phyloP scores from a whole-genome alignment of 495 filamentous ascomycete species.

The Hypoxylon fragiforme region DNA sequence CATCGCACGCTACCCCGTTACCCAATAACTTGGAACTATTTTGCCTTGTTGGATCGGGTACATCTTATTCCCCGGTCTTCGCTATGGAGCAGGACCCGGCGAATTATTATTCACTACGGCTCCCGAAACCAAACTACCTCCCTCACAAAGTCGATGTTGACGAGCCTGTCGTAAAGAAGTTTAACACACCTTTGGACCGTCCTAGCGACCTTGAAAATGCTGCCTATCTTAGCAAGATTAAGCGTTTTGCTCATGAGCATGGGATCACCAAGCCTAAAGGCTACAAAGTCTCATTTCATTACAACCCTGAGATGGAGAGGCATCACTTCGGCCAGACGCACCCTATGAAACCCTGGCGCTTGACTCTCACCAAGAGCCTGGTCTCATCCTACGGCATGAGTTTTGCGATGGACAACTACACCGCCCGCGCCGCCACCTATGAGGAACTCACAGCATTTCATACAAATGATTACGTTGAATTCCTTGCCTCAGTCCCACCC shows the following conservation, averaged over 20 bases:
- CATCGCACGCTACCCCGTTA: no score
- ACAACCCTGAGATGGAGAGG: conserved; percentile 91
- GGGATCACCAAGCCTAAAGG: conserved; percentile 77
- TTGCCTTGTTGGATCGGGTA: not conserved
- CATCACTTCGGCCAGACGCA: conserved; percentile 95
- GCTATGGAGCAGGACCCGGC: conserved; percentile 33
- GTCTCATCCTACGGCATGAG: conserved; percentile 94
- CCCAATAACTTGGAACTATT: no score
- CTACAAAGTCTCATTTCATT: conserved; percentile 93
- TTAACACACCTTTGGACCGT: conserved; percentile 56
- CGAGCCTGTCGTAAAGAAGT: conserved; percentile 70
- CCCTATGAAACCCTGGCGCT: conserved; percentile 98
- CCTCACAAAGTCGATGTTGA: conserved; percentile 49
- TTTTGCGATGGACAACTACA: conserved; percentile 91
- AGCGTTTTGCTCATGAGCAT: conserved; percentile 68
- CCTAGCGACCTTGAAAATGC: conserved; percentile 61
- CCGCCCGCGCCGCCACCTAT: conserved; percentile 75
- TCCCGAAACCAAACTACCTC: conserved; percentile 55
- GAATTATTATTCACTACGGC: conserved; percentile 39
- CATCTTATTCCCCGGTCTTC: conserved; percentile 9
- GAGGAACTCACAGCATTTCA: conserved; percentile 91
- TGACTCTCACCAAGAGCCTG: conserved; percentile 92
- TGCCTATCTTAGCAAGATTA: conserved; percentile 65
- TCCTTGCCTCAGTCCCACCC: conserved; percentile 62
- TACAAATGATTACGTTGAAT: conserved; percentile 84